Base-by-base conservation (phyloP, 1,284 basidiomycete genomes). In the Nidula niveotomentosa region DNA sequence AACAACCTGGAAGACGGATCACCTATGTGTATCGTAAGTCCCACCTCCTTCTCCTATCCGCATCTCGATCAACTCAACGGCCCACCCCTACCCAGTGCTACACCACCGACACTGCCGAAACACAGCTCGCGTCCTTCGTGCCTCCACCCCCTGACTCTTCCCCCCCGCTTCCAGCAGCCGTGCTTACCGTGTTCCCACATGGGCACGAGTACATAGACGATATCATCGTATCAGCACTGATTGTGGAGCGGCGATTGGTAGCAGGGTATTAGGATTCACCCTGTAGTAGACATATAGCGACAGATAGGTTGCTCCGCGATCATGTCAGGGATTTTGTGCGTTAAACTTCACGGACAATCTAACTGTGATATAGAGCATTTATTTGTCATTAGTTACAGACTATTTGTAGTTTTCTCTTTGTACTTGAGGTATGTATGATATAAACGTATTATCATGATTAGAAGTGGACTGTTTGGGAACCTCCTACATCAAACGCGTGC, bases 171-270 rank as follows among this genome's bases (percentile, higher is more conserved):
- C 75, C 76, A 12, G 68, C 71, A 9, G 72, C 76, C 1, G 69
- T 65, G 0, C 66, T 79, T 13, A 78, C 75, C 0, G 67, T 79
- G 6, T 77, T 76, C 50, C 76, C 77, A 0, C 68, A 74, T 49
- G 77, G 76, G 2, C 74, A 78, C 52, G 69, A 69, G 49, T 61
- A 67, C 35, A 71, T 80, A 54, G 77, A 78, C 51, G 76, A 79
- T 49, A 76, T 79, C 23, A 56, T 79, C 2, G 54, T 79, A 2
- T 78, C 76, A 1, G 72, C 75, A 1, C 58, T 80, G 35, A 68
- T 78, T n/a, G 63, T 79, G 2, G 75, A 77, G 55, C 63, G 76
- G 50, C 77, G 75, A 62, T 58, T 74, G 56, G 37, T 39, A n/a
- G n/a, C n/a, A n/a, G n/a, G n/a, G n/a, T n/a, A n/a, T n/a, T n/a